Percentiles rank a stretch among this genome's conserved stretches.
Evolutionary conservation across 139 green algal species (phyloP).

Genomic region (Chlorella vulgaris): DNA sequence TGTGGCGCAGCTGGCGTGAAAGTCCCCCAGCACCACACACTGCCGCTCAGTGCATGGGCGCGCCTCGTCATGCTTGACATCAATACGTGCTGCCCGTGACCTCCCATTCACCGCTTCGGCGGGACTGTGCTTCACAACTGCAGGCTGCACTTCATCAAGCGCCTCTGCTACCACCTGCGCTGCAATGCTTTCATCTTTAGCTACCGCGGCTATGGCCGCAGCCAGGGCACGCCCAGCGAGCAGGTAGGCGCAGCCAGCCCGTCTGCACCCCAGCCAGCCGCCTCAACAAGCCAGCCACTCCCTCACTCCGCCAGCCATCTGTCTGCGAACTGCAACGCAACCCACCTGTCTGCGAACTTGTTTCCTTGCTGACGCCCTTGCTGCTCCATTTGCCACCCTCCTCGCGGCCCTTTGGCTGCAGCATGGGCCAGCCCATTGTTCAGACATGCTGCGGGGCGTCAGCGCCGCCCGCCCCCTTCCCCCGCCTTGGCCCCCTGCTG

Average conservation of each 20-base stretch:
- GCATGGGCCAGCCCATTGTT: too few relatives aligned
- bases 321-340: neutral
- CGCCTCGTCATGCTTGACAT: neutral
- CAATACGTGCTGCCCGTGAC: neutral
- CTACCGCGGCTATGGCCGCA: conserved; percentile 88
- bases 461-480: too few relatives aligned
- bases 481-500: neutral
- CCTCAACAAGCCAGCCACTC: neutral
- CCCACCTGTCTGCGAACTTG: neutral
- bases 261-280: neutral
- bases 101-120: too few relatives aligned
- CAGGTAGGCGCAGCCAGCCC: neutral
- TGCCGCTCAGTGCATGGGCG: too few relatives aligned
- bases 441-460: too few relatives aligned
- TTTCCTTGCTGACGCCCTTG: neutral
- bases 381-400: too few relatives aligned
- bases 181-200: conserved; percentile 68
- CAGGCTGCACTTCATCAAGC: conserved; percentile 74
- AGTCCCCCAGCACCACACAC: too few relatives aligned
- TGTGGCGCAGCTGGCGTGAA: too few relatives aligned
- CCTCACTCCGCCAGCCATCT: neutral
- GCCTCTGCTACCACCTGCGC: conserved; percentile 58
- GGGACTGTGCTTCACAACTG: too few relatives aligned
- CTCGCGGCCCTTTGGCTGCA: too few relatives aligned
- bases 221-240: conserved; percentile 72